phyloP scores from a whole-genome alignment of 2,329 filamentous ascomycete genomes.

The Spiromastix sp. region DNA sequence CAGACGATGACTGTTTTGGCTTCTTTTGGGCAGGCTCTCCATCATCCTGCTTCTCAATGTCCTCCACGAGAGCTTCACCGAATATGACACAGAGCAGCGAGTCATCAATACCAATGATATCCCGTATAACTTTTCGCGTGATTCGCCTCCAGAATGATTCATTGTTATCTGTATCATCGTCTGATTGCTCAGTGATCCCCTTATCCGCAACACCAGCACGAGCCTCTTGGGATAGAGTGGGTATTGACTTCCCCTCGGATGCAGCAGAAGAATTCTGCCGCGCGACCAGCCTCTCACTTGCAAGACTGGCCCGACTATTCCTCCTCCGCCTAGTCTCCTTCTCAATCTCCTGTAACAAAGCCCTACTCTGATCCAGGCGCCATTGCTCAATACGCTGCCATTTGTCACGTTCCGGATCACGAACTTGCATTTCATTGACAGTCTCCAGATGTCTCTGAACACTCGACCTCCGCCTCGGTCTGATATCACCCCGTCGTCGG shows the following conservation, averaged over 20 bases:
- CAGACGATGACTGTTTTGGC: slow-evolving; percentile 7
- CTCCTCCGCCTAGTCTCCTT: slow-evolving; percentile 58
- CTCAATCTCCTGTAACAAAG: slow-evolving; percentile 80
- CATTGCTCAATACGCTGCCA: slow-evolving; percentile 81
- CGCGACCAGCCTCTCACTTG: slow-evolving; percentile 12
- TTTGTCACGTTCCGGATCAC: slow-evolving; percentile 58
- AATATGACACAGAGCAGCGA: slow-evolving; percentile 74
- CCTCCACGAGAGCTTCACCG: slow-evolving; percentile 59
- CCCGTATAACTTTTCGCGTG: slow-evolving; percentile 74
- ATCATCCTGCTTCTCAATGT: slow-evolving; percentile 14
- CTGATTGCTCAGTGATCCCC: slow-evolving; percentile 30
- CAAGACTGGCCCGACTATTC: slow-evolving; percentile 14
- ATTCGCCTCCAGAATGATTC: slow-evolving; percentile 71
- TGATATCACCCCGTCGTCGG: slow-evolving; percentile 43
- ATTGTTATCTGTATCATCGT: slow-evolving; percentile 37
- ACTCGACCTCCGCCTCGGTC: slow-evolving; percentile 43
- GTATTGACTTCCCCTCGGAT: not conserved
- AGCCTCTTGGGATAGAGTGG: not conserved
- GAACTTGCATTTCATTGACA: slow-evolving; percentile 46
- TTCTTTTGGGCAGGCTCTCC: slow-evolving; percentile 26
- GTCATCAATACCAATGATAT: slow-evolving; percentile 87
- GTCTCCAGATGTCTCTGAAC: slow-evolving; percentile 47
- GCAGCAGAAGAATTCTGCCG: slow-evolving; percentile 10
- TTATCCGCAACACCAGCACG: slow-evolving; percentile 45
- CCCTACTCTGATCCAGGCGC: slow-evolving; percentile 80